Percentiles rank a stretch among this genome's conserved stretches.
phyloP scores from a whole-genome alignment of 208 protist species.

The Leishmania guyanensis region DNA sequence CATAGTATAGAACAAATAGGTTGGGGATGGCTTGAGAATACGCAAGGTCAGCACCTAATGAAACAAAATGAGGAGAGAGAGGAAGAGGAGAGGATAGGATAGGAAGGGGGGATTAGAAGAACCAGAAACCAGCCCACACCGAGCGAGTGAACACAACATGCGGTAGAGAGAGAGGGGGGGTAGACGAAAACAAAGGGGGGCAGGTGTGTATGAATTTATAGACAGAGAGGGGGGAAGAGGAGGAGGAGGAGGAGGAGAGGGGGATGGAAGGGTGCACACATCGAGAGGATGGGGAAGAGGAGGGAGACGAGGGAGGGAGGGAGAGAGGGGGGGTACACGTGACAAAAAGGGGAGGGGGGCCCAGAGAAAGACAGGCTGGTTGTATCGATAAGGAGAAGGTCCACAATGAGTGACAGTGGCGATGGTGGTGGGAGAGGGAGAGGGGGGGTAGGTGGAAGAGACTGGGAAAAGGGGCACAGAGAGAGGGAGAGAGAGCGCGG shows the following conservation, averaged over 20 bases:
- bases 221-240: not conserved
- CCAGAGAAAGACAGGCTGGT: not conserved
- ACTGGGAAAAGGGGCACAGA: not conserved
- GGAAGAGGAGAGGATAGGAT: not conserved
- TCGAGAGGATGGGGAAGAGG: not conserved
- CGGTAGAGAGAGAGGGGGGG: not conserved
- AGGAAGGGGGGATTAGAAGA: not conserved
- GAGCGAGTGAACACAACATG: not conserved
- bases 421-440: not conserved
- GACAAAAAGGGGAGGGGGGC: not conserved
- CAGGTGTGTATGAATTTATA: not conserved
- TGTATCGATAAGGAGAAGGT: not conserved
- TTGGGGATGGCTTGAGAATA: not conserved
- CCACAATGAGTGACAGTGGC: not conserved
- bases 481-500: not conserved
- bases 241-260: not conserved
- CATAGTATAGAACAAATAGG: constrained; percentile 5
- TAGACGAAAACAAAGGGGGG: not conserved
- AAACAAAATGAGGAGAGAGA: not conserved
- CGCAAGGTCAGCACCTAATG: not conserved
- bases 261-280: not conserved
- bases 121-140: too few species aligned
- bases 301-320: not conserved
- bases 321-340: not conserved
- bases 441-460: not conserved